Conservation (phyloP, 331 rosid species). For the Saraca asoca region DNA sequence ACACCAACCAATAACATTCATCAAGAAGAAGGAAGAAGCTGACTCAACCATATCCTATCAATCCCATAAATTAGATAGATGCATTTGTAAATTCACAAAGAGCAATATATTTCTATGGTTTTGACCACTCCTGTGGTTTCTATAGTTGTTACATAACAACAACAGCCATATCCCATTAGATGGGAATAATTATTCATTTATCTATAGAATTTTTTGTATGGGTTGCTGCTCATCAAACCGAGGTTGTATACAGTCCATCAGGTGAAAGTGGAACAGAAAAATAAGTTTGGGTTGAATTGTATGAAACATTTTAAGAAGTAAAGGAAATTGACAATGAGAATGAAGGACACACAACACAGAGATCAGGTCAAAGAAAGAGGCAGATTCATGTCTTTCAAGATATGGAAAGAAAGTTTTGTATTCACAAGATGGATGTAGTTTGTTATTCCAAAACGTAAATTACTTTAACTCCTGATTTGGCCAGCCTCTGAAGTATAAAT, state of each 20-base stretch:
- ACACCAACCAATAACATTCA: conserved; percentile 27
- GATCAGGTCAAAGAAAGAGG: conserved; percentile 17
- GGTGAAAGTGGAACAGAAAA: neutral
- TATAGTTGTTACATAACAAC: too few relatives aligned
- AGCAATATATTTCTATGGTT: conserved; percentile 23
- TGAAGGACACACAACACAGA: conserved; percentile 12
- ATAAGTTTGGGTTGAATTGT: conserved; percentile 17
- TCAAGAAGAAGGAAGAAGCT: conserved; percentile 26
- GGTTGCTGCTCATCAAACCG: conserved; percentile 23
- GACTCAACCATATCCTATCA: conserved; percentile 6
- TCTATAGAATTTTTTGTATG: too few relatives aligned
- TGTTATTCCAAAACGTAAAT: conserved; percentile 27
- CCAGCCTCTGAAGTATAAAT: conserved; percentile 76
- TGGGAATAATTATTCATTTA: too few relatives aligned
- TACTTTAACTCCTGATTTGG: conserved; percentile 85
- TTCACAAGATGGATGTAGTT: conserved; percentile 11
- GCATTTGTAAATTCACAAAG: conserved; percentile 1
- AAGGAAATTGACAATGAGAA: conserved; percentile 10
- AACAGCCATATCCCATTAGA: too few relatives aligned
- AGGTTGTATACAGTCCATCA: neutral
- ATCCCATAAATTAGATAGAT: neutral
- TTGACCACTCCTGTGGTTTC: conserved; percentile 18
- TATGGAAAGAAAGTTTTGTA: conserved; percentile 16
- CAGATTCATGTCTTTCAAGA: conserved; percentile 22
- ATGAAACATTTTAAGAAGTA: conserved; percentile 9